Conservation (phyloP, 179 eudicot genomes). For the Gypsophila paniculata region DNA sequence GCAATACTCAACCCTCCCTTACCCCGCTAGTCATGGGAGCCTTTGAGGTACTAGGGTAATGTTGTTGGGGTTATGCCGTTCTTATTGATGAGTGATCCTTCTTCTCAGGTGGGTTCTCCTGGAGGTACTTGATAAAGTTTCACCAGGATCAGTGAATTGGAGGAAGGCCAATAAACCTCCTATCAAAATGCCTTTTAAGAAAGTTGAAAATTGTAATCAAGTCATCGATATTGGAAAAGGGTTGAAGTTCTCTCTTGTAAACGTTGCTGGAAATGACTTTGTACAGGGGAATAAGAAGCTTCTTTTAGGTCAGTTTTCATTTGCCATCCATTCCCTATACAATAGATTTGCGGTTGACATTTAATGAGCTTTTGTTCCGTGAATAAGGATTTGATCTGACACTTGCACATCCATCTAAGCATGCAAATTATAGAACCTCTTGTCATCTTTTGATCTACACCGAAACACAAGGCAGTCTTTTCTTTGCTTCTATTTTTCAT, state of each 20-base stretch:
- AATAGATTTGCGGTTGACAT: background rate
- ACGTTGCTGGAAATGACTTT: conserved; percentile 72
- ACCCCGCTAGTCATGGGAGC: too few relatives aligned
- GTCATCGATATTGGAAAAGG: conserved; percentile 63
- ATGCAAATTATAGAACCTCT: background rate
- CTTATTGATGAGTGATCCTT: conserved; percentile 2
- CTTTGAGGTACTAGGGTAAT: too few relatives aligned
- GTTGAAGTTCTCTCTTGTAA: conserved; percentile 67
- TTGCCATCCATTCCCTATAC: conserved; percentile 3
- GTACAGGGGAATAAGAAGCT: conserved; percentile 87
- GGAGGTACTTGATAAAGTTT: conserved; percentile 74
- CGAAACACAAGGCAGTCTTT: background rate
- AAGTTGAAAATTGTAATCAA: conserved; percentile 87
- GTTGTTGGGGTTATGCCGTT: too few relatives aligned
- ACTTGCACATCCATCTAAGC: background rate
- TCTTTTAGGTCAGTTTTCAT: conserved; percentile 49
- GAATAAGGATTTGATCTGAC: background rate
- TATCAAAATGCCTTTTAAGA: conserved; percentile 76
- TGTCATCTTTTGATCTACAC: background rate
- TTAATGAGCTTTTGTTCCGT: background rate
- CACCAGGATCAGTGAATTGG: conserved; percentile 76
- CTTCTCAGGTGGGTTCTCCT: conserved; percentile 61
- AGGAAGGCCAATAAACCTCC: conserved; percentile 71
- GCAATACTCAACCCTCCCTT: too few relatives aligned
- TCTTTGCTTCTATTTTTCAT: background rate